Base-by-base conservation (phyloP, 2,329 filamentous ascomycete genomes). In the Fusarium bactridioides region DNA sequence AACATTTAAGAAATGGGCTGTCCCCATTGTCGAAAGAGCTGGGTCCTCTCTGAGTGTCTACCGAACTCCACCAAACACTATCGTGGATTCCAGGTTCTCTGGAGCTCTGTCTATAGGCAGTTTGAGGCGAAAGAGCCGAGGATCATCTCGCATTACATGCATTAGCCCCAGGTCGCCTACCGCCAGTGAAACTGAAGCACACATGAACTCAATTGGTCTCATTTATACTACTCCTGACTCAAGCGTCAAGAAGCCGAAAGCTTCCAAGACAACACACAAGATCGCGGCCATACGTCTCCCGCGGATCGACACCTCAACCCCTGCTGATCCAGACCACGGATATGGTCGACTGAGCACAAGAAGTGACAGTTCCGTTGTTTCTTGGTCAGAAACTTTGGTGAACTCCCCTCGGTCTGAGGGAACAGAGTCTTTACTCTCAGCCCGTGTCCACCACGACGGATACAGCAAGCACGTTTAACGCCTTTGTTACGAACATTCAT, bases 1-100 rank as follows among this genome's bases (percentile, higher is more conserved):
- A 12, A 77, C 86, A 4, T 63, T 86, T 59, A 83, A 83, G 69
- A 73, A 67, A 48, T 83, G 82, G 80, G 55, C 74, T 5, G 68
- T 61, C 11, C 75, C 76, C 19, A 62, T 78, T 8, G 59, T 78
- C 16, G 72, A 70, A 18, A 70, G 77, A 48, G 70, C 78, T 27
- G 55, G 70, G 4, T 70, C 68, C 19, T 78, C 78, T 11, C 43
- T 76, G 8, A 72, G 74, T 16, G 69, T 69, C 13, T 71, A 73
- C 8, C 50, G 69, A 37, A 71, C 74, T 43, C 60, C 70, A 9
- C 67, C 72, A 10, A 62, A 50, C 29, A 55, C 58, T 31, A 57
- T 51, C 25, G 48, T 60, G 18, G 64, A 70, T 23, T 67, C 74
- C 6, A 64, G 71, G 11, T 62, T 76, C 43, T 77, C 74, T 6